Percentiles rank a stretch among this genome's conserved stretches.
phyloP scores from a whole-genome alignment of 768 basidiomycete species.

The Serendipita vermifera region DNA sequence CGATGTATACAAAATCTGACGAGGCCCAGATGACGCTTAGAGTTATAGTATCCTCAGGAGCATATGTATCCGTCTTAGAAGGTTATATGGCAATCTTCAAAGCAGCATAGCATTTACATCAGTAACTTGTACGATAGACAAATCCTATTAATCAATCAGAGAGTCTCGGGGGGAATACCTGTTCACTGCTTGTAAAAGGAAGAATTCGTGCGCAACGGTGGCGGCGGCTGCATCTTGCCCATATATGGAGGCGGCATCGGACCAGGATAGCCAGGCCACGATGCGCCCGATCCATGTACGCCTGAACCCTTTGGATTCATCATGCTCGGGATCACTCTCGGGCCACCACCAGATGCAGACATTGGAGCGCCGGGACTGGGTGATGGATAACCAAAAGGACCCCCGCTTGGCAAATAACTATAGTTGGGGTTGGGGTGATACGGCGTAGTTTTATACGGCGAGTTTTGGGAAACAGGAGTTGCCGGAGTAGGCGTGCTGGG shows the following conservation, averaged over 20 bases:
- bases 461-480: background rate
- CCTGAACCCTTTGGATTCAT: conserved; percentile 2
- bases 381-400: too few relatives aligned
- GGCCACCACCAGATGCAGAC: background rate
- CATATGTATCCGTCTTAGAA: too few relatives aligned
- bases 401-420: too few relatives aligned
- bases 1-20: conserved; percentile 41
- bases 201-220: background rate
- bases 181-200: background rate
- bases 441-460: background rate
- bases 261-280: background rate
- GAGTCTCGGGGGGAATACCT: too few relatives aligned
- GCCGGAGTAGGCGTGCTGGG: background rate
- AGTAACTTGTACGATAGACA: too few relatives aligned
- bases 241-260: background rate
- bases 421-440: background rate
- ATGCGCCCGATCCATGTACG: background rate
- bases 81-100: too few relatives aligned
- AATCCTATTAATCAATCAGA: too few relatives aligned
- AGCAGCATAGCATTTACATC: too few relatives aligned
- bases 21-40: too few relatives aligned
- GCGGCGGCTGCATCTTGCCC: background rate
- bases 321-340: background rate
- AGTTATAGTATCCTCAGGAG: too few relatives aligned
- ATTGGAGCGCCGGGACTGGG: background rate